Percentiles rank a stretch among this genome's conserved stretches.
Evolutionary conservation across 2,329 filamentous ascomycete species (phyloP).

Genomic region (Graphiopsis chlorocephala): DNA sequence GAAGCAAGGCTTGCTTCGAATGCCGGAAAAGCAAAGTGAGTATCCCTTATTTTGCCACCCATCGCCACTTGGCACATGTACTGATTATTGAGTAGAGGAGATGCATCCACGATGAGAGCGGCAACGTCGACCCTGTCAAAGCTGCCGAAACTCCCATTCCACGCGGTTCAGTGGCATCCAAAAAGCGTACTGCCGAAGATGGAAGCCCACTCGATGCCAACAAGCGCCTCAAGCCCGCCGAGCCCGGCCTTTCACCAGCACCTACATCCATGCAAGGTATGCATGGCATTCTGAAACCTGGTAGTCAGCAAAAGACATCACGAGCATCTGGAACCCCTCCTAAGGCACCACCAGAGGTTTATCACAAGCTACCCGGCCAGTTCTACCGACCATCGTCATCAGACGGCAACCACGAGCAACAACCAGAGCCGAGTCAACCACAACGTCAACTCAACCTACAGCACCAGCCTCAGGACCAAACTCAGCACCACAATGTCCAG

Average conservation of each 20-base stretch:
- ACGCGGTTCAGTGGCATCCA: conserved; percentile 54
- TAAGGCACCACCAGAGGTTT: conserved; percentile 14
- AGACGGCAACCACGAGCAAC: conserved; percentile 15
- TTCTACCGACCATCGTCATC: conserved; percentile 13
- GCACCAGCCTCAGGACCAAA: neutral
- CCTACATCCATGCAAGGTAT: conserved; percentile 17
- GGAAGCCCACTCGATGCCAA: conserved; percentile 27
- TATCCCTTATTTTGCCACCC: conserved; percentile 13
- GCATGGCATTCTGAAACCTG: conserved; percentile 15
- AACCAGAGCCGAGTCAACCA: conserved; percentile 6
- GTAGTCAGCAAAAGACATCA: conserved; percentile 3
- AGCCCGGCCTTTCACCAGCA: conserved; percentile 15
- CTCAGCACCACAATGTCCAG: conserved; percentile 1
- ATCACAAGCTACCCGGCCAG: conserved; percentile 16
- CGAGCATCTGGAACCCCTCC: conserved; percentile 5
- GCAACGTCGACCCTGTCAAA: conserved; percentile 62
- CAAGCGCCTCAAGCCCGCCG: conserved; percentile 25
- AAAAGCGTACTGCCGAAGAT: conserved; percentile 49
- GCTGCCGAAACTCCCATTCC: conserved; percentile 60
- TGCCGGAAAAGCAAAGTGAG: conserved; percentile 58
- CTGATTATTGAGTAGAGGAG: conserved; percentile 50
- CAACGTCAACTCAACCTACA: conserved; percentile 11
- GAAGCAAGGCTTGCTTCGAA: conserved; percentile 64
- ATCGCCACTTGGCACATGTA: conserved; percentile 14
- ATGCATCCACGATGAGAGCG: conserved; percentile 65